phyloP scores from a whole-genome alignment of 1,139 yeast genomes.

The Taiozyma onychis region DNA sequence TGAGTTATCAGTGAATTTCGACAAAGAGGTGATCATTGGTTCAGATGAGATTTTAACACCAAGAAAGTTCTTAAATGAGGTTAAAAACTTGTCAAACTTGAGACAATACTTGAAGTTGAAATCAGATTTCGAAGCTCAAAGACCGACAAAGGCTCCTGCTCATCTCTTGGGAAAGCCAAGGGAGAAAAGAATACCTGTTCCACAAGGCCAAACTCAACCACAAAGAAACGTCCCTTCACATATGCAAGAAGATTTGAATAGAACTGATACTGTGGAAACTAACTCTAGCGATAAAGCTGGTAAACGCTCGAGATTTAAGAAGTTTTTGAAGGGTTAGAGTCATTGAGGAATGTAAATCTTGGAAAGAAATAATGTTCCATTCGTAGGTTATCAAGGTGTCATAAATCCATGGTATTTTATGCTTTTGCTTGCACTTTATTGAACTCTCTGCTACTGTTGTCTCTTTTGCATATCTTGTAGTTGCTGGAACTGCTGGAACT shows the following conservation, averaged over 20 bases:
- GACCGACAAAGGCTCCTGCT: slow-evolving; percentile 27
- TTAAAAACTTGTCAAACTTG: slow-evolving; percentile 29
- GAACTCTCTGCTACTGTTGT: not conserved
- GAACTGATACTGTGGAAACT: slow-evolving; percentile 2
- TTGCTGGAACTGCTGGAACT: not conserved
- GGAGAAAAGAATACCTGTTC: slow-evolving; percentile 6
- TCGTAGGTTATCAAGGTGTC: not conserved
- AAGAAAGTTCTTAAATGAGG: slow-evolving; percentile 39
- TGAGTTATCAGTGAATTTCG: slow-evolving; percentile 55
- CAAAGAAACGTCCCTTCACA: slow-evolving; percentile 1
- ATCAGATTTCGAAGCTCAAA: slow-evolving; percentile 24
- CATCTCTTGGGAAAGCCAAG: slow-evolving; percentile 22
- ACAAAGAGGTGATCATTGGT: slow-evolving; percentile 78
- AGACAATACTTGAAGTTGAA: slow-evolving; percentile 27
- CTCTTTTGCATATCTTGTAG: not conserved
- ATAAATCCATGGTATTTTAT: not conserved
- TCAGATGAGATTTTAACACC: slow-evolving; percentile 77
- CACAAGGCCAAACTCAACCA: slow-evolving; percentile 4
- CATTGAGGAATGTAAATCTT: not conserved
- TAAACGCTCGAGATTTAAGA: slow-evolving; percentile 22
- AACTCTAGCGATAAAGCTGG: slow-evolving; percentile 10
- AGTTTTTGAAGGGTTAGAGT: slow-evolving; percentile 12
- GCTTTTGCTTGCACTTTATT: too few relatives aligned
- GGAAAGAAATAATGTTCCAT: not conserved
- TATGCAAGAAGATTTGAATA: not conserved